Evolutionary conservation across 148 eudicot species (phyloP).

Genomic region (Selenicereus undatus): DNA sequence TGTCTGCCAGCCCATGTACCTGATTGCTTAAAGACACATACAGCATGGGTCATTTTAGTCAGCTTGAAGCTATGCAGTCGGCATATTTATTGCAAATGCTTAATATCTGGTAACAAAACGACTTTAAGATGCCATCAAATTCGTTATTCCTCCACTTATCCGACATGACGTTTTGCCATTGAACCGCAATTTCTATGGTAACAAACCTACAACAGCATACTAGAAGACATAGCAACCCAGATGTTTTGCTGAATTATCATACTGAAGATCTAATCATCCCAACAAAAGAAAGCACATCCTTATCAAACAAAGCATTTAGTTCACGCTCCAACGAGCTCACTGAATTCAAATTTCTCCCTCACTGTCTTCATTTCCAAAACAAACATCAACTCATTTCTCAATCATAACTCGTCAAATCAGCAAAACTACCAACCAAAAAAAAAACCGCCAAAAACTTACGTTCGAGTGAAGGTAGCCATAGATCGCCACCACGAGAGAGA

Average conservation of each 20-base stretch:
- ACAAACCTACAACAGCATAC: neutral
- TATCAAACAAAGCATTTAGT: neutral
- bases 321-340: neutral
- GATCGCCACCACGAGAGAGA: slow-evolving; percentile 55
- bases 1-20: neutral
- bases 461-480: slow-evolving; percentile 89
- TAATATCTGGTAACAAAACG: neutral
- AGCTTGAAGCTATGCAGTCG: neutral
- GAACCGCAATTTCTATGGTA: too few relatives aligned
- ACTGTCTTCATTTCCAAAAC: neutral
- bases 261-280: neutral
- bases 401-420: neutral
- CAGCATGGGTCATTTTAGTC: neutral
- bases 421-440: neutral
- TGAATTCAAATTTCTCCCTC: neutral
- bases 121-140: neutral
- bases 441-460: slow-evolving; percentile 35
- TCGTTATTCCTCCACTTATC: neutral
- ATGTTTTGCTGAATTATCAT: neutral
- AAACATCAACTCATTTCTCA: neutral
- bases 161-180: neutral
- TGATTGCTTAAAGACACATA: neutral
- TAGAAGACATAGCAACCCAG: neutral
- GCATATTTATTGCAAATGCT: neutral
- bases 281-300: neutral